Conservation (phyloP, 2,329 filamentous ascomycete species). For the Ophiostoma triangulosporum region DNA sequence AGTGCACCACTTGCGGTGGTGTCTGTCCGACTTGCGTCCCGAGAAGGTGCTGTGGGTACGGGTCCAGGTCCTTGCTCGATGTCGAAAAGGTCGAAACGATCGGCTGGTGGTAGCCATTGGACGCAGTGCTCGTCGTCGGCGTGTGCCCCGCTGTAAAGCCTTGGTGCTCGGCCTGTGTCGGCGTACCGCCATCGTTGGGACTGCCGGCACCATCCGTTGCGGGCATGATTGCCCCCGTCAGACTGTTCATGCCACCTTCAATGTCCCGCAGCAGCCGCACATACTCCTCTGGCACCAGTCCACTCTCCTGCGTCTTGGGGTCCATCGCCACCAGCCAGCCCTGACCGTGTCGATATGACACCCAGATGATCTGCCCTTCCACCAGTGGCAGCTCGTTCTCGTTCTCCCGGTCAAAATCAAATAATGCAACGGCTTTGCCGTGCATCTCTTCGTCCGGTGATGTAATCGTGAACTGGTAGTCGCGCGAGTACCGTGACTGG, state of each 20-base stretch:
- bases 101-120: constrained; percentile 53
- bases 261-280: constrained; percentile 86
- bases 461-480: constrained; percentile 90
- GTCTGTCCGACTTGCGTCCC: constrained; percentile 48
- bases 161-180: constrained; percentile 46
- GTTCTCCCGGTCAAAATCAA: constrained; percentile 89
- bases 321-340: constrained; percentile 97
- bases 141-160: constrained; percentile 28
- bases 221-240: constrained; percentile 34
- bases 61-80: constrained; percentile 55
- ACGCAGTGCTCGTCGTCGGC: constrained; percentile 29
- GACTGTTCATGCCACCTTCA: constrained; percentile 70
- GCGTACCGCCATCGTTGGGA: constrained; percentile 44
- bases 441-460: constrained; percentile 97
- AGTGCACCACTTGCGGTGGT: constrained; percentile 53
- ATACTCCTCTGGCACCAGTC: constrained; percentile 91
- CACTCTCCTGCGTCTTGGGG: constrained; percentile 84
- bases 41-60: constrained; percentile 51
- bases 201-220: constrained; percentile 33
- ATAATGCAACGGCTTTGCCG: constrained; percentile 87
- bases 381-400: constrained; percentile 88
- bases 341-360: constrained; percentile 90
- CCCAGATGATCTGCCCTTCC: constrained; percentile 92
- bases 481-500: constrained; percentile 70
- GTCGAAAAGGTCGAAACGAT: constrained; percentile 57